These are phyloP conservation scores for Chlorella vulgaris DNA, from an alignment of 139 green algal genomes.

Conservation along the genomic window DNA sequence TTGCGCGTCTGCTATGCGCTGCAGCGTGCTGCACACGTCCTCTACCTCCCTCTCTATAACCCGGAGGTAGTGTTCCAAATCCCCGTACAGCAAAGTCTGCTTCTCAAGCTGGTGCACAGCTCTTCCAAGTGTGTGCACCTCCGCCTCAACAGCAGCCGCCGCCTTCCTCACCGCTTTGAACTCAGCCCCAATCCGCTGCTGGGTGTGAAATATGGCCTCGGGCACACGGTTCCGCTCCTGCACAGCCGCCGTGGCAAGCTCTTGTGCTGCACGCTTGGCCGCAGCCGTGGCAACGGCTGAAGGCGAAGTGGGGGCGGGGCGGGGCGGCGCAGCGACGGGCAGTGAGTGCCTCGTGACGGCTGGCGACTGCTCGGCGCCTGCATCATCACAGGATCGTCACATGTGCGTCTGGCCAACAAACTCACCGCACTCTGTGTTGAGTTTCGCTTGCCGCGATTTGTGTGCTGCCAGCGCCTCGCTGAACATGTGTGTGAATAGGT, in stretches of 20 bases:
- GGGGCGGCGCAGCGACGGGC: no score
- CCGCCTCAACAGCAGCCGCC: background rate
- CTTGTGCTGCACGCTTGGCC: background rate
- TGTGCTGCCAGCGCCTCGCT: background rate
- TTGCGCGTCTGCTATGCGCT: background rate
- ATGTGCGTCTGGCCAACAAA: background rate
- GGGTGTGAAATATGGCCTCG: background rate
- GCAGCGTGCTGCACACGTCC: background rate
- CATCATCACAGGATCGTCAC: background rate
- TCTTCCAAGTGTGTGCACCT: background rate
- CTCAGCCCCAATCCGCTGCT: conserved; percentile 4
- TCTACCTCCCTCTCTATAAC: conserved; percentile 18
- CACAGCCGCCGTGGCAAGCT: background rate
- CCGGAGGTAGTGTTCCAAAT: conserved; percentile 4
- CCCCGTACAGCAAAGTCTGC: conserved; percentile 19
- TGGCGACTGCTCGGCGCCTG: background rate
- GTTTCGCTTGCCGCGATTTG: conserved; percentile 7
- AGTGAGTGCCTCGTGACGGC: background rate
- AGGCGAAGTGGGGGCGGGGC: no score
- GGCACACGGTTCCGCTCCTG: background rate
- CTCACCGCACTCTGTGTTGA: background rate
- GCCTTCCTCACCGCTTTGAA: conserved; percentile 10
- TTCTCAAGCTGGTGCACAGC: conserved; percentile 16
- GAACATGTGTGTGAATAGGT: background rate
- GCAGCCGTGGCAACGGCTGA: background rate